Base-by-base conservation (phyloP, 768 basidiomycete species). In the Cantharellus anzutake region DNA sequence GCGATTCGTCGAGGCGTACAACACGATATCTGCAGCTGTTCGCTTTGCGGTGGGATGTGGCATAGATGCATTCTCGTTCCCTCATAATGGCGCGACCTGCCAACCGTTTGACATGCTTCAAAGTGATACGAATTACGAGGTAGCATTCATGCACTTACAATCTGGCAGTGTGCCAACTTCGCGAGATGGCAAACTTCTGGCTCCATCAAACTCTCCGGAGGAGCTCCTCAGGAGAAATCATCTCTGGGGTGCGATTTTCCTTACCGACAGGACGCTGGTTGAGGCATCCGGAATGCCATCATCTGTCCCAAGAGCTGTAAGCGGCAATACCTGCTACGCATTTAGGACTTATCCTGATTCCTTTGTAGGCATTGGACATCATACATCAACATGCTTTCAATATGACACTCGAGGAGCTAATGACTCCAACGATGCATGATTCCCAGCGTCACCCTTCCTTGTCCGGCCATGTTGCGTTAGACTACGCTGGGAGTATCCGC, bases 1-100 rank as follows among this genome's bases (percentile, higher is more conserved):
- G 59, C 73, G 78, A 41, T 68, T 77, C 41, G 71, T 84, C n/a
- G 80, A 82, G 62, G 84, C 82, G 4, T 79, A 79, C 66, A 75
- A 75, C 60, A 83, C 88, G 67, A 79, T 80, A 0, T 82, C 80
- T 60, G 80, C 84, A 0, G 85, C 86, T 0, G 81, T 83, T 1
- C 76, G 83, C 11, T 72, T 90, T 55, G 80, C 82, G 4, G 71
- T 88, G 40, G 86, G 87, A 65, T 83, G 77, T 66, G 82, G 83
- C 4, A 77, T 90, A 41, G 58, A 62, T 42, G 50, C 56, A 40
- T 60, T 61, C 11, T 11, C 35, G 4, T 55, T 42, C 4, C 37
- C 51, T 11, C 11, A 48, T 11, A 11, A 48, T 48, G 44, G 11
- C 44, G 11, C 44, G 11, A 29, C 44, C 11, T 11, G 11, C 44